Conservation (phyloP, 257 asterid species). For the Penstemon newberryi region DNA sequence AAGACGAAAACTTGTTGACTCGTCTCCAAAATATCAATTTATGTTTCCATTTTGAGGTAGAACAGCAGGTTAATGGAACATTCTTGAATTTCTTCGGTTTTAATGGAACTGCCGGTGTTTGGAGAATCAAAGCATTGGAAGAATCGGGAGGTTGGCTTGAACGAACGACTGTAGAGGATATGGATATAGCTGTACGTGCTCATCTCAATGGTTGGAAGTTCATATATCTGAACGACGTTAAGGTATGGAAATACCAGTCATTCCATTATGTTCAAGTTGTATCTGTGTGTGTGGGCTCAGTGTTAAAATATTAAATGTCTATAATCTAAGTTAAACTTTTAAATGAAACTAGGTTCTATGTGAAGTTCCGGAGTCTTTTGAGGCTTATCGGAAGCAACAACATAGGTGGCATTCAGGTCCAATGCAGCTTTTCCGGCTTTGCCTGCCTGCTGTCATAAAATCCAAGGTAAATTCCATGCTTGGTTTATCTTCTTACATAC, state of each 20-base stretch:
- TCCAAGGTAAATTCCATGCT: slow-evolving; percentile 48
- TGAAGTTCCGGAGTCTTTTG: slow-evolving; percentile 75
- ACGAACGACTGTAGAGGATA: slow-evolving; percentile 67
- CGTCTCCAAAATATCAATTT: slow-evolving; percentile 67
- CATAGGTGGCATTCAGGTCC: slow-evolving; percentile 86
- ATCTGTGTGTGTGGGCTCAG: no score
- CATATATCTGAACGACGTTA: slow-evolving; percentile 60
- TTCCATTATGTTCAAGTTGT: not conserved
- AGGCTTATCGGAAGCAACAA: slow-evolving; percentile 75
- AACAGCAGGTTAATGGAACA: slow-evolving; percentile 74
- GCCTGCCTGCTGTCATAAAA: slow-evolving; percentile 57
- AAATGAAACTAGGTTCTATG: slow-evolving; percentile 47
- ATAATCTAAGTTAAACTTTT: no score
- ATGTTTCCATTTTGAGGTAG: slow-evolving; percentile 76
- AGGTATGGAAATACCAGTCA: slow-evolving; percentile 36
- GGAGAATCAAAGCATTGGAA: slow-evolving; percentile 73
- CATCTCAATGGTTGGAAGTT: slow-evolving; percentile 78
- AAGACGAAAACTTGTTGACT: slow-evolving; percentile 68
- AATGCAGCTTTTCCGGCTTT: slow-evolving; percentile 72
- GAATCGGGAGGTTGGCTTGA: slow-evolving; percentile 86
- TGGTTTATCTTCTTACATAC: not conserved
- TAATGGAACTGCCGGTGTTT: slow-evolving; percentile 75
- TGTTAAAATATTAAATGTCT: no score
- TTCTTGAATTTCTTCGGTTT: slow-evolving; percentile 78
- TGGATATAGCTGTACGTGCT: slow-evolving; percentile 74